Evolutionary conservation across 805 yeast genomes (phyloP).

Genomic region (Yamadazyma paraphyllophila): DNA sequence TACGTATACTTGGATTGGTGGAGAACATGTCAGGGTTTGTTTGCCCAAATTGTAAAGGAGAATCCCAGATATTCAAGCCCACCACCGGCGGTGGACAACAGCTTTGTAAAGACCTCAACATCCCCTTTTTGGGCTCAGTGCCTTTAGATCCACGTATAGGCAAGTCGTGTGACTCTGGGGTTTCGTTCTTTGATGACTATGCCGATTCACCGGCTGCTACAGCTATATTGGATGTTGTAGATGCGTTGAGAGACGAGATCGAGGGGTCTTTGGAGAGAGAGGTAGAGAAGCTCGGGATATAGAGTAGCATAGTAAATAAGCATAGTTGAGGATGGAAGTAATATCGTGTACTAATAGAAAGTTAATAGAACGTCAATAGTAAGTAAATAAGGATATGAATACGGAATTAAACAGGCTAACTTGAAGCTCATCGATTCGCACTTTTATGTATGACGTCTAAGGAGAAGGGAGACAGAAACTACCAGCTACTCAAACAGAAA

Average conservation of each 20-base stretch:
- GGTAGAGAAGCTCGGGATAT: background rate
- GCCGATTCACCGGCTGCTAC: conserved; percentile 93
- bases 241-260: conserved; percentile 57
- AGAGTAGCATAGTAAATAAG: background rate
- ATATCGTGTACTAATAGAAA: background rate
- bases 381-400: no score
- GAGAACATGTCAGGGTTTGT: conserved; percentile 99
- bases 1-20: conserved; percentile 82
- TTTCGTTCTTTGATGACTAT: conserved; percentile 72
- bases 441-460: no score
- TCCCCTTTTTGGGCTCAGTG: conserved; percentile 85
- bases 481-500: conserved; percentile 8
- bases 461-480: background rate
- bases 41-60: conserved; percentile 90
- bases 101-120: conserved; percentile 72
- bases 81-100: conserved; percentile 96
- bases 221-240: conserved; percentile 84
- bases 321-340: background rate
- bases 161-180: conserved; percentile 81
- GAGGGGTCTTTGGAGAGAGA: conserved; percentile 26
- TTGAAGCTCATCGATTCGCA: no score
- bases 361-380: no score
- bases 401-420: no score
- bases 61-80: conserved; percentile 85
- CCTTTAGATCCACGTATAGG: conserved; percentile 97